These are phyloP conservation scores for Chaetomium sp. DNA, from an alignment of 2,329 filamentous ascomycete genomes.

Conservation along the genomic window DNA sequence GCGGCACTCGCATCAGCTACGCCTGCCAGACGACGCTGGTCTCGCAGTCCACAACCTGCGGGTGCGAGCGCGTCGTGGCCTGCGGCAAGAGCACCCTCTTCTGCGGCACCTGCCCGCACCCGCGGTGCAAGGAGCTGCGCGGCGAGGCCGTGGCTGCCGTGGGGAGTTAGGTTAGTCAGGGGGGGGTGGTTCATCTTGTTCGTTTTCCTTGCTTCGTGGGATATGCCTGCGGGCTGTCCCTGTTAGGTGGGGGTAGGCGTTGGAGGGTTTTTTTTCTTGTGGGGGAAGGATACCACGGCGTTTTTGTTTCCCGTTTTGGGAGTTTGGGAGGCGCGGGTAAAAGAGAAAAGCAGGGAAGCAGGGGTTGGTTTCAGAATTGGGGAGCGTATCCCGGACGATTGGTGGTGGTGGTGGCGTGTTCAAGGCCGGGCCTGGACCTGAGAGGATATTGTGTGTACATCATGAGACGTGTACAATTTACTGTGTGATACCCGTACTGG, in stretches of 20 bases:
- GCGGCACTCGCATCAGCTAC: constrained; percentile 35
- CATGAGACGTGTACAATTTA: neutral
- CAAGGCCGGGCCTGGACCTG: neutral
- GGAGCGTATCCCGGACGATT: neutral
- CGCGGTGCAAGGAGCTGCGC: constrained; percentile 33
- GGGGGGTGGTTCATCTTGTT: neutral
- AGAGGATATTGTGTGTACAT: neutral
- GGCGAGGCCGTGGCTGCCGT: constrained; percentile 24
- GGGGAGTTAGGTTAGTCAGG: neutral
- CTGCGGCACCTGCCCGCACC: constrained; percentile 34
- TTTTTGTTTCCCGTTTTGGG: neutral
- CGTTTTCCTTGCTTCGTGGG: neutral
- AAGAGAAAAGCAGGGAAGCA: neutral
- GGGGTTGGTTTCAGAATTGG: neutral
- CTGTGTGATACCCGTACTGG: neutral
- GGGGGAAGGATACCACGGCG: neutral
- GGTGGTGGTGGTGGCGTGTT: neutral
- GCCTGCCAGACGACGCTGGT: constrained; percentile 34
- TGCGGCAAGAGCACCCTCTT: constrained; percentile 35
- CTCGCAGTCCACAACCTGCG: constrained; percentile 33
- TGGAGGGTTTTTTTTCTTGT: neutral
- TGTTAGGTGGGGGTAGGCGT: neutral
- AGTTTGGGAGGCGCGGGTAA: neutral
- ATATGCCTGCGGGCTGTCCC: neutral
- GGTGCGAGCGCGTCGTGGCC: constrained; percentile 30